These are phyloP conservation scores for Apophysomyces trapeziformis DNA, from an alignment of 371 early-diverging fungal species.

Conservation along the genomic window DNA sequence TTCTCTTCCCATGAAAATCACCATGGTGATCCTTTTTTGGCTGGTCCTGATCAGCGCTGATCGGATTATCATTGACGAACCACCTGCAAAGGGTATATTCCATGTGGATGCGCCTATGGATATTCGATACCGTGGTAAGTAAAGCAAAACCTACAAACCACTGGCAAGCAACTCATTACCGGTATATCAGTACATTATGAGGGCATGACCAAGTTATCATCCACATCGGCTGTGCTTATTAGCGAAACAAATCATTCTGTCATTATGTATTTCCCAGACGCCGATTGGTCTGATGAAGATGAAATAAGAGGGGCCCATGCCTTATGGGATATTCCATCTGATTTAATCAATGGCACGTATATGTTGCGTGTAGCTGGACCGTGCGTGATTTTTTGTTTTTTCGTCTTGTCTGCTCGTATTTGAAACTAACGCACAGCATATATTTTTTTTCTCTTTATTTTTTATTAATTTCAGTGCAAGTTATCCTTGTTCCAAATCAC, in stretches of 20 bases:
- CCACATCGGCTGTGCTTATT: slow-evolving; percentile 26
- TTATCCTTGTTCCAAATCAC: slow-evolving; percentile 35
- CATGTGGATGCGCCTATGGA: slow-evolving; percentile 28
- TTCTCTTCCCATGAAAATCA: neutral
- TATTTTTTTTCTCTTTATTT: too few relatives aligned
- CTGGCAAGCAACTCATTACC: neutral
- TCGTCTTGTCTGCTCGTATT: neutral
- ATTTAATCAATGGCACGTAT: slow-evolving; percentile 32
- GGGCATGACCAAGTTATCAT: slow-evolving; percentile 43
- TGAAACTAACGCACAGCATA: too few relatives aligned
- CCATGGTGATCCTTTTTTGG: neutral
- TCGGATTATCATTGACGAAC: slow-evolving; percentile 36
- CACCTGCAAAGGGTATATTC: slow-evolving; percentile 20
- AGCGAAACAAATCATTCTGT: slow-evolving; percentile 19
- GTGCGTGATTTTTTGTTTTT: slow-evolving; percentile 25
- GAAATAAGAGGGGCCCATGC: slow-evolving; percentile 6
- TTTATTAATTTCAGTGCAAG: slow-evolving; percentile 28
- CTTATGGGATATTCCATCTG: slow-evolving; percentile 38
- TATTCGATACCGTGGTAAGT: slow-evolving; percentile 39
- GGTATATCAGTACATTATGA: slow-evolving; percentile 28
- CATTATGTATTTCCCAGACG: slow-evolving; percentile 22
- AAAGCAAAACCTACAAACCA: neutral
- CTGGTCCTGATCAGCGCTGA: slow-evolving; percentile 20
- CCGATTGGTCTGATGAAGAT: slow-evolving; percentile 15
- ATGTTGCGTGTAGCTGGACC: slow-evolving; percentile 33